A percentile compares a stretch with the other conserved stretches of the same genome.
Conservation (phyloP, 306 rosid genomes). For the Vigna angularis region DNA sequence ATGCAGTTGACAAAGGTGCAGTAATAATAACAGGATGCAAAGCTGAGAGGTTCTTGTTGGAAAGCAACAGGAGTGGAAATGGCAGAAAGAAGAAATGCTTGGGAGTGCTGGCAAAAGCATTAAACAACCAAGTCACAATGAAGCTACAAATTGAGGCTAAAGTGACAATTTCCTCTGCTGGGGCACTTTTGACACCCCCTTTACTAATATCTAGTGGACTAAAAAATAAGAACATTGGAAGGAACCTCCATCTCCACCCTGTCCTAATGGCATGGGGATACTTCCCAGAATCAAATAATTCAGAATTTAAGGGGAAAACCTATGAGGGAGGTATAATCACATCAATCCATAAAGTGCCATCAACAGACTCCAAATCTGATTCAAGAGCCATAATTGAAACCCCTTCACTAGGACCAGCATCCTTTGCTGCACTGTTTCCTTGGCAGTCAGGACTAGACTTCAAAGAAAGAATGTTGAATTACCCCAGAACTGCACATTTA, state of each 20-base stretch:
- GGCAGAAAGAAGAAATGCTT: constrained; percentile 65
- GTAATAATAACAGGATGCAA: constrained; percentile 78
- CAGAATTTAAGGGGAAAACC: constrained; percentile 65
- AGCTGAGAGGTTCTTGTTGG: constrained; percentile 73
- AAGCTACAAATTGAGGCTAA: constrained; percentile 72
- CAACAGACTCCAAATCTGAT: constrained; percentile 44
- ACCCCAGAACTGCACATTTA: constrained; percentile 68
- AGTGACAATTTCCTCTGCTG: constrained; percentile 76
- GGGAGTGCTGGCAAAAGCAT: constrained; percentile 64
- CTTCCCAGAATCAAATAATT: constrained; percentile 67
- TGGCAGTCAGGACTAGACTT: constrained; percentile 76
- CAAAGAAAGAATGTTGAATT: constrained; percentile 69
- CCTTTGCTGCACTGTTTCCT: constrained; percentile 61
- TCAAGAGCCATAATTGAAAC: constrained; percentile 73
- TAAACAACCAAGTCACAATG: constrained; percentile 47
- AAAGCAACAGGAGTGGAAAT: constrained; percentile 43
- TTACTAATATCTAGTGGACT: constrained; percentile 78
- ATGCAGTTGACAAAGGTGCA: constrained; percentile 84
- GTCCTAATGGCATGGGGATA: constrained; percentile 88
- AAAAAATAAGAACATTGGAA: constrained; percentile 72
- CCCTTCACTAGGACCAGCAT: constrained; percentile 70
- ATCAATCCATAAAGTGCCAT: constrained; percentile 60
- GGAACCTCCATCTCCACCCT: constrained; percentile 87
- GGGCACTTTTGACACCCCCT: constrained; percentile 83
- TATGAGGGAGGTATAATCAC: constrained; percentile 88